phyloP scores from a whole-genome alignment of 257 asterid species.

The Leptodermis oblonga region DNA sequence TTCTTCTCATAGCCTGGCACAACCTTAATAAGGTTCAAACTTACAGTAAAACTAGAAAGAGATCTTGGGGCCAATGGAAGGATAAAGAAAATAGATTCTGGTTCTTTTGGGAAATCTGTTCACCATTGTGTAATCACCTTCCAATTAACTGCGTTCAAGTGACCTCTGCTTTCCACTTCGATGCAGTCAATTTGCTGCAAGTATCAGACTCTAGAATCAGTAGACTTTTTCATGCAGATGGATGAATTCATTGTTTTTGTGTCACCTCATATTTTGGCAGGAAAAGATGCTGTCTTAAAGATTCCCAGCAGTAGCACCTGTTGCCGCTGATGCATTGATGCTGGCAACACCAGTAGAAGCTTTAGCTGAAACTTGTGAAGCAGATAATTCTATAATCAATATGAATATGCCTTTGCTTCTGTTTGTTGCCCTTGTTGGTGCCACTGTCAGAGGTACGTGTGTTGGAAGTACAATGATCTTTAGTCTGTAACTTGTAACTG shows the following conservation, averaged over 20 bases:
- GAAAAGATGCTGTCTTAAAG: slow-evolving; percentile 26
- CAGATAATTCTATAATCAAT: slow-evolving; percentile 44
- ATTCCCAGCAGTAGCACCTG: slow-evolving; percentile 34
- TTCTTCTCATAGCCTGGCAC: too few relatives aligned
- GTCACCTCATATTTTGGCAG: slow-evolving; percentile 35
- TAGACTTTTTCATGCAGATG: too few relatives aligned
- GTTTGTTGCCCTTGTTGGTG: slow-evolving; percentile 79
- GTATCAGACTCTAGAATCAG: too few relatives aligned
- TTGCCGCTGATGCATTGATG: slow-evolving; percentile 51
- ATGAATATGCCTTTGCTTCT: slow-evolving; percentile 94
- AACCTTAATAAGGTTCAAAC: too few relatives aligned
- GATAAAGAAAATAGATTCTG: too few relatives aligned
- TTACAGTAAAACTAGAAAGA: too few relatives aligned
- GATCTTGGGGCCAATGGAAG: too few relatives aligned
- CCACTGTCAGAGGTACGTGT: slow-evolving; percentile 87
- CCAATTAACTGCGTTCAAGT: too few relatives aligned
- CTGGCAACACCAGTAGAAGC: slow-evolving; percentile 62
- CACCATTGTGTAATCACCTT: too few relatives aligned
- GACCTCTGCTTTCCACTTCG: too few relatives aligned
- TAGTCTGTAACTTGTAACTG: slow-evolving; percentile 8
- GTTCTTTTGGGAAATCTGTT: too few relatives aligned
- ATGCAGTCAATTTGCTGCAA: too few relatives aligned
- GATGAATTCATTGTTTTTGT: background rate
- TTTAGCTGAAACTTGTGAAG: slow-evolving; percentile 87
- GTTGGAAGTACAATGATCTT: slow-evolving; percentile 5